These are phyloP conservation scores for Elaeis oleifera DNA, from an alignment of 202 grass and related monocot genomes.

Conservation along the genomic window DNA sequence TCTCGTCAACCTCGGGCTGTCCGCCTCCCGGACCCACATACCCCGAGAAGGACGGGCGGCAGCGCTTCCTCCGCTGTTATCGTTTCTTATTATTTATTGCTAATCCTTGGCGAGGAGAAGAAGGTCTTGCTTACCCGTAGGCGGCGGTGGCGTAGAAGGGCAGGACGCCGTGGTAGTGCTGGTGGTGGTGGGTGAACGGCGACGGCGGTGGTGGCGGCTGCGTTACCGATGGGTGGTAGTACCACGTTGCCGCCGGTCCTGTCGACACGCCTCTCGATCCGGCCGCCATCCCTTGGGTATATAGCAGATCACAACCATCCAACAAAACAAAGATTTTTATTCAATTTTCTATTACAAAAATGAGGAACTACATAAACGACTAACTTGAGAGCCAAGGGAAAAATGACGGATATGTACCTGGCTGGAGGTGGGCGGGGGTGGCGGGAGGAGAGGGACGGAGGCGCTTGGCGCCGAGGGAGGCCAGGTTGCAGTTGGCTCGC, in stretches of 20 bases:
- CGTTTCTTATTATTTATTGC: too few species aligned
- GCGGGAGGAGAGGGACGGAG: constrained; percentile 42
- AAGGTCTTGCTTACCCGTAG: constrained; percentile 51
- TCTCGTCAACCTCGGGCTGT: too few species aligned
- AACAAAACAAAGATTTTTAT: too few species aligned
- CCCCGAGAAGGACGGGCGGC: too few species aligned
- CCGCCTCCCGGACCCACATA: too few species aligned
- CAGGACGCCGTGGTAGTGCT: constrained; percentile 67
- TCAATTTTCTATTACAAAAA: too few species aligned
- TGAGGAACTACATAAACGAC: too few species aligned
- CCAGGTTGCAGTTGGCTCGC: constrained; percentile 93
- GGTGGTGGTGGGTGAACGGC: constrained; percentile 45
- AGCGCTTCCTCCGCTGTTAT: too few species aligned
- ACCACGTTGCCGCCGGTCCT: constrained; percentile 49
- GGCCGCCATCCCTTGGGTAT: constrained; percentile 38
- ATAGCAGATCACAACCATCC: too few species aligned
- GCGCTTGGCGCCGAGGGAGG: constrained; percentile 87
- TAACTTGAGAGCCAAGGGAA: not conserved
- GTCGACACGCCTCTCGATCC: constrained; percentile 57
- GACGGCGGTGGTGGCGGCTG: constrained; percentile 31
- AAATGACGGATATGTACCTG: constrained; percentile 1
- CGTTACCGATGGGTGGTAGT: constrained; percentile 70
- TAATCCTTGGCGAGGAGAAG: too few species aligned
- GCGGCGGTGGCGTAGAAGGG: constrained; percentile 58
- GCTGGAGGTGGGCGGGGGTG: constrained; percentile 42